phyloP scores from a whole-genome alignment of 164 flowering plant species.

The Echeveria elegans region DNA sequence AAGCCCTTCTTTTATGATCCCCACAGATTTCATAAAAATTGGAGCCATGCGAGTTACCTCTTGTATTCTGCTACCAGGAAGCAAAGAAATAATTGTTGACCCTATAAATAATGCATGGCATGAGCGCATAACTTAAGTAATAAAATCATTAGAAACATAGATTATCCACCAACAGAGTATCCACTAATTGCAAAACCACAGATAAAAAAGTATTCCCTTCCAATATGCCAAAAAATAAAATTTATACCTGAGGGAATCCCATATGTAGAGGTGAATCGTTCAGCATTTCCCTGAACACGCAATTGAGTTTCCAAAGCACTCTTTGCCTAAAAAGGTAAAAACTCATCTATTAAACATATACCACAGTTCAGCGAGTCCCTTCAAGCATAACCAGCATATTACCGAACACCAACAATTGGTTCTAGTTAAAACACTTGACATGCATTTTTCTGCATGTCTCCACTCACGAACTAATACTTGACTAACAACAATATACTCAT shows the following conservation, averaged over 20 bases:
- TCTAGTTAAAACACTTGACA: not conserved
- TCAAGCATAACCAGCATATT: not conserved
- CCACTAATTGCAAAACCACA: not conserved
- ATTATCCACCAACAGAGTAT: not conserved
- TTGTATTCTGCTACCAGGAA: constrained; percentile 96
- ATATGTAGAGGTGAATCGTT: constrained; percentile 37
- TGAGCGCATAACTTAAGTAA: constrained; percentile 2
- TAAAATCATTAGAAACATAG: not conserved
- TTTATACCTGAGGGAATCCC: constrained; percentile 49
- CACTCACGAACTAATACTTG: not conserved
- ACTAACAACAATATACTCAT: not conserved
- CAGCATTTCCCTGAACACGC: constrained; percentile 44
- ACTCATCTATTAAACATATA: not conserved
- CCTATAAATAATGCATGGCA: constrained; percentile 28
- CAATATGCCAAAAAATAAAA: not conserved
- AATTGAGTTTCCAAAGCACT: constrained; percentile 18
- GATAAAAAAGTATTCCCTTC: not conserved
- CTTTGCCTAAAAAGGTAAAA: constrained; percentile 26
- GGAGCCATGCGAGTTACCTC: constrained; percentile 86
- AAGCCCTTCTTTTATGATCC: constrained; percentile 33
- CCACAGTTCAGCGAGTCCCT: not conserved
- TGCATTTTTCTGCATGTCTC: not conserved
- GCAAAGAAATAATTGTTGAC: constrained; percentile 56
- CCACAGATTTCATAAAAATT: constrained; percentile 45
- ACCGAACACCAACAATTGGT: not conserved